Percentiles rank a stretch among this genome's conserved stretches.
phyloP scores from a whole-genome alignment of 495 filamentous ascomycete species.

The Penicillium turbatum region DNA sequence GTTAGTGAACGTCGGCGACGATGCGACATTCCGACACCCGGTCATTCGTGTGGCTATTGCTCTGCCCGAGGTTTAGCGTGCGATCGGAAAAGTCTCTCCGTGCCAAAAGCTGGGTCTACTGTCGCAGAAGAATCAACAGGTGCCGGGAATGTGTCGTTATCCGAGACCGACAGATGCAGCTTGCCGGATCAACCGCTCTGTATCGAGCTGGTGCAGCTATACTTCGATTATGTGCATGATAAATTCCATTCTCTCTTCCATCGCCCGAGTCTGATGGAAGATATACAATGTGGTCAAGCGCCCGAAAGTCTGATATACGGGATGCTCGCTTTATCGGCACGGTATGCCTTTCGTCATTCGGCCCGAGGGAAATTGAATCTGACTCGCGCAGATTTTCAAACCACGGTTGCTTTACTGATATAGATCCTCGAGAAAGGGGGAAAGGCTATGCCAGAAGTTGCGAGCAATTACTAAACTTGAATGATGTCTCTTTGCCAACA shows the following conservation, averaged over 20 bases:
- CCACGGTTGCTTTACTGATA: slow-evolving; percentile 17
- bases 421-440: slow-evolving; percentile 24
- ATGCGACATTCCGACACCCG: slow-evolving; percentile 13
- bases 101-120: neutral
- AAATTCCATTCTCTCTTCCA: slow-evolving; percentile 41
- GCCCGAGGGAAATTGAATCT: neutral
- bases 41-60: slow-evolving; percentile 14
- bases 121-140: neutral
- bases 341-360: slow-evolving; percentile 8
- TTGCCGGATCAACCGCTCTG: slow-evolving; percentile 20
- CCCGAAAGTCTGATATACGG: slow-evolving; percentile 25
- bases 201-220: slow-evolving; percentile 30
- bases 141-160: neutral
- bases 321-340: slow-evolving; percentile 32
- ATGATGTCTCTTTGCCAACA: slow-evolving; percentile 31
- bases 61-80: slow-evolving; percentile 3
- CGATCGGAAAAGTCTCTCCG: neutral
- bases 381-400: slow-evolving; percentile 22
- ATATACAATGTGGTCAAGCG: slow-evolving; percentile 14
- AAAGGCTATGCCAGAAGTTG: slow-evolving; percentile 19
- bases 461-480: slow-evolving; percentile 24
- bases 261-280: slow-evolving; percentile 26
- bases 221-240: slow-evolving; percentile 41
- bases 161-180: neutral
- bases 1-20: slow-evolving; percentile 13